Percentiles rank a stretch among this genome's conserved stretches.
phyloP scores from a whole-genome alignment of 176 grass and related monocot genomes.

The Avena eriantha region DNA sequence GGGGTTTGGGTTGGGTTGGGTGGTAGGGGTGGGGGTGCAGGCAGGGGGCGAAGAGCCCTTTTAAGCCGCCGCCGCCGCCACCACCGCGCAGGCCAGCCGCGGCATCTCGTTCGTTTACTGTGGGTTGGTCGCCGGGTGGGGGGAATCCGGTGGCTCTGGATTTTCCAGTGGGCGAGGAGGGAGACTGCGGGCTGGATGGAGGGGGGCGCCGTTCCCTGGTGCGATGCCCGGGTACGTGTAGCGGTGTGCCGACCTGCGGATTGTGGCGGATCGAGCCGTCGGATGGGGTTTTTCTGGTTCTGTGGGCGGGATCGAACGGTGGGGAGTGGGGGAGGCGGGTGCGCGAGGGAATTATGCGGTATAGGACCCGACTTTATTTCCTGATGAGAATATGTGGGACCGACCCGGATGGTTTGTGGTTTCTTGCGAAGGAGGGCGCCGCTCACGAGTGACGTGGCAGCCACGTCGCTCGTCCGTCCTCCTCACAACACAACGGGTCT shows the following conservation, averaged over 20 bases:
- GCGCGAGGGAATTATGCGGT: background rate
- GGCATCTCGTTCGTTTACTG: background rate
- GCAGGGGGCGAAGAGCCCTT: background rate
- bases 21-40: background rate
- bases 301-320: background rate
- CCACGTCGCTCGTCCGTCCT: background rate
- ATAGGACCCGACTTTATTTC: no score
- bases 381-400: no score
- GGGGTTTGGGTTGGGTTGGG: background rate
- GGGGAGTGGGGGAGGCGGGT: background rate
- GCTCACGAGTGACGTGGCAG: background rate
- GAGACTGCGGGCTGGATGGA: background rate
- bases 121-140: conserved; percentile 23
- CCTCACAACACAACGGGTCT: background rate
- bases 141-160: conserved; percentile 26
- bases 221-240: background rate
- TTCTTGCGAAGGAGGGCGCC: conserved; percentile 39
- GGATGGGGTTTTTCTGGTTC: background rate
- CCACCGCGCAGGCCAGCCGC: background rate
- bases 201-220: background rate
- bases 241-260: background rate
- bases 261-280: background rate
- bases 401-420: background rate
- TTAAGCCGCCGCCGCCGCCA: background rate
- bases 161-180: conserved; percentile 34